phyloP scores from a whole-genome alignment of 164 flowering plant genomes.

The Stephania yunnanensis region DNA sequence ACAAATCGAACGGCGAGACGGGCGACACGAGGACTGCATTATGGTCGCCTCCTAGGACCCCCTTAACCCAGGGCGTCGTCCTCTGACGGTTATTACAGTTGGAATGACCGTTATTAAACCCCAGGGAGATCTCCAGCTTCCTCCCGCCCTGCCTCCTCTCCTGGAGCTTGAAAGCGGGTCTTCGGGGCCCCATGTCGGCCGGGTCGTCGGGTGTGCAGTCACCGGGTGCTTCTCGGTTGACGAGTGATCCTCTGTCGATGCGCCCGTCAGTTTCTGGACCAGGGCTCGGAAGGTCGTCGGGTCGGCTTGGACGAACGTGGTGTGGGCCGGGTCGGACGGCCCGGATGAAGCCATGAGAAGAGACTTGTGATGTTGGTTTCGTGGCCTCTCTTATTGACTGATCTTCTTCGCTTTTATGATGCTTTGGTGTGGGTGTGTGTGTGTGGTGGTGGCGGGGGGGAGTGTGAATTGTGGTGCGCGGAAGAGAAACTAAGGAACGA shows the following conservation, averaged over 20 bases:
- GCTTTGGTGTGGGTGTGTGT: too few species aligned
- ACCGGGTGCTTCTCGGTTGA: conserved; percentile 29
- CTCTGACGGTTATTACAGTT: too few species aligned
- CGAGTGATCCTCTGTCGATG: conserved; percentile 21
- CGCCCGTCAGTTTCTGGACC: conserved; percentile 59
- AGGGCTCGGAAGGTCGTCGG: conserved; percentile 52
- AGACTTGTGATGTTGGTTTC: too few species aligned
- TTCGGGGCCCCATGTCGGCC: conserved; percentile 30
- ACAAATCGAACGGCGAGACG: conserved; percentile 44
- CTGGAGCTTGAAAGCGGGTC: conserved; percentile 45
- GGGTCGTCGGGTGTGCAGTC: conserved; percentile 12
- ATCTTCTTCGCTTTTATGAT: too few species aligned
- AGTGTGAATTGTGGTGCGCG: too few species aligned
- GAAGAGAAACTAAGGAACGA: not conserved
- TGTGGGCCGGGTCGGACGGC: conserved; percentile 19
- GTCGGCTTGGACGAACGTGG: conserved; percentile 63
- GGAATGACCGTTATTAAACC: not conserved
- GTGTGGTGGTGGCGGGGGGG: too few species aligned
- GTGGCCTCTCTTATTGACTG: too few species aligned
- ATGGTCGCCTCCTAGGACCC: conserved; percentile 1
- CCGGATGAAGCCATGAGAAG: too few species aligned
- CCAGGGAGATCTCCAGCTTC: conserved; percentile 47
- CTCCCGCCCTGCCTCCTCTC: conserved; percentile 40
- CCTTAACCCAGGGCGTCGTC: not conserved
- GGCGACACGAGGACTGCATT: conserved; percentile 36